phyloP scores from a whole-genome alignment of 2,329 filamentous ascomycete genomes.

The Beauveria pseudobassiana region DNA sequence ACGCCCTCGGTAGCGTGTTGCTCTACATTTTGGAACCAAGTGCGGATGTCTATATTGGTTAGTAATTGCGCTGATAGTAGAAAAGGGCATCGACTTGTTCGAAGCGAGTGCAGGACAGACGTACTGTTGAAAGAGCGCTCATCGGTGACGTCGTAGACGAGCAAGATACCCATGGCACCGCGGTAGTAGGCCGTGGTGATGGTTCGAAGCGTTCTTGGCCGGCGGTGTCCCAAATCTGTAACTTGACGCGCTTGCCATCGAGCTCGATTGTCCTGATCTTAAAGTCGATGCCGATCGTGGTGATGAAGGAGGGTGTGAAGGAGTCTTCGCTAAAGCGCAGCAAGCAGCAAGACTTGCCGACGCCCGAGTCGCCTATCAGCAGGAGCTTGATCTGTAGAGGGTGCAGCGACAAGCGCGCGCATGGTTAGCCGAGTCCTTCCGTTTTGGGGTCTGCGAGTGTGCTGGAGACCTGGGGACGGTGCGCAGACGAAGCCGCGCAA shows the following conservation, averaged over 20 bases:
- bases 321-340: conserved; percentile 96
- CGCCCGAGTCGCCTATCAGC: conserved; percentile 92
- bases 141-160: conserved; percentile 98
- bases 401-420: background rate
- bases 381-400: conserved; percentile 79
- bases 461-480: conserved; percentile 8
- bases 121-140: conserved; percentile 91
- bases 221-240: conserved; percentile 99
- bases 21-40: conserved; percentile 98
- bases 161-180: conserved; percentile 94
- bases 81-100: background rate
- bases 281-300: conserved; percentile 99
- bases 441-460: background rate
- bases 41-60: conserved; percentile 72
- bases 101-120: conserved; percentile 21
- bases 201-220: conserved; percentile 97
- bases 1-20: conserved; percentile 97
- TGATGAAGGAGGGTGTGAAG: conserved; percentile 96
- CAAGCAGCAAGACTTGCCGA: conserved; percentile 95
- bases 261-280: conserved; percentile 99
- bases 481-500: background rate
- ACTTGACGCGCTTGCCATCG: conserved; percentile 96
- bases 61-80: background rate
- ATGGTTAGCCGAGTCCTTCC: background rate
- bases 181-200: conserved; percentile 99